phyloP scores from a whole-genome alignment of 192 early-diverging fungal species.

The Backusella sp. region DNA sequence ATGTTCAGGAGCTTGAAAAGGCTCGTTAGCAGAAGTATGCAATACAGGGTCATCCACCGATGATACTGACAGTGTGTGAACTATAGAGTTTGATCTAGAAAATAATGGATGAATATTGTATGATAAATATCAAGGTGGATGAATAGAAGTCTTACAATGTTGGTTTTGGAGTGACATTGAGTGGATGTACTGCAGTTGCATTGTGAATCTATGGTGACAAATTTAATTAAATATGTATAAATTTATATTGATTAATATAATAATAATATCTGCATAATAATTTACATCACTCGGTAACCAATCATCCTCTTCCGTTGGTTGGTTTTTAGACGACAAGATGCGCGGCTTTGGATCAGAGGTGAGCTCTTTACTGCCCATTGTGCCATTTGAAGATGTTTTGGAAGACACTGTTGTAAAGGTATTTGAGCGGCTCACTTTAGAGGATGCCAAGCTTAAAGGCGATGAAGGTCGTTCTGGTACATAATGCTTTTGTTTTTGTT shows the following conservation, averaged over 20 bases:
- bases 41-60: neutral
- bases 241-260: neutral
- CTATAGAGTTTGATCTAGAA: neutral
- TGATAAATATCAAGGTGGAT: neutral
- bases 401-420: constrained; percentile 36
- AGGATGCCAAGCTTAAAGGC: constrained; percentile 19
- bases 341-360: neutral
- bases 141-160: neutral
- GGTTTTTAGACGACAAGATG: neutral
- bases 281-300: neutral
- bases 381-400: constrained; percentile 17
- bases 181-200: constrained; percentile 3
- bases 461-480: constrained; percentile 14
- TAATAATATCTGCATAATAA: neutral
- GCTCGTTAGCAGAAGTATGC: constrained; percentile 4
- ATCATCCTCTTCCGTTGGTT: neutral
- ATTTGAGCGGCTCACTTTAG: constrained; percentile 29
- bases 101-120: neutral
- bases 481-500: neutral
- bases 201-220: neutral
- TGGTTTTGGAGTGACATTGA: constrained; percentile 1
- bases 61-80: constrained; percentile 17
- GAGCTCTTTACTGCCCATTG: constrained; percentile 9
- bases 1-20: constrained; percentile 47
- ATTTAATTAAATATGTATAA: constrained; percentile 10